Base-by-base conservation (phyloP, 345 rosid genomes). In the Eucalyptus guilfoylei region DNA sequence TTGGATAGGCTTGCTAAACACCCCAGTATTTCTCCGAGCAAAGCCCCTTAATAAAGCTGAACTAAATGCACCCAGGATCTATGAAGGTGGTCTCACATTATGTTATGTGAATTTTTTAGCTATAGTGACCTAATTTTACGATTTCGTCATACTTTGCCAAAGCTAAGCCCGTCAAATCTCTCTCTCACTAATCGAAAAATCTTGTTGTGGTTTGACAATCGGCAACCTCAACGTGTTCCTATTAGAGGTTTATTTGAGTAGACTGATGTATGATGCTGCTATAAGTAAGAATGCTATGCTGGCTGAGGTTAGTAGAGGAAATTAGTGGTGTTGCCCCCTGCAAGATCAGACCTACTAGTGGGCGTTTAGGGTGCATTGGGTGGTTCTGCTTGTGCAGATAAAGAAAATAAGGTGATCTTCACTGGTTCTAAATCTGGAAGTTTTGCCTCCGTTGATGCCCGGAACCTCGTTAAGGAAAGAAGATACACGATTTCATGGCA, bases 11-110 rank as follows among this genome's bases (percentile, higher is more conserved):
- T 48, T 48, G 49, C 6, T 2, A 48, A 48, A 48, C 50, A 49
- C 54, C 9, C 1, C 4, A 17, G 1, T 3, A 50, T 50, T 50
- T 17, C 1, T 0, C 9, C 0, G 3, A 50, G 21, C n/a, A 52
- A 52, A 52, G 0, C 1, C 1, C 24, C 0, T 19, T 52, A 17
- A 52, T 0, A 52, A 52, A 52, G 9, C 4, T 52, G 2, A 52
- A 52, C 1, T 1, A 52, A 17, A 52, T 0, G 9, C 0, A 52
- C 0, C 24, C 24, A 28, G 0, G 28, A 11, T 58, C 6, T 58
- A 24, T 58, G 4, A 60, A 60, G 32, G 67, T 28, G 14, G 15
- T 60, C 67, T 28, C 32, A 2, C 4, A 1, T 60, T 1, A 28
- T 28, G 16, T 60, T 28, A 60, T 12, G 0, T 28, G n/a, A 28